A percentile compares a stretch with the other conserved stretches of the same genome.
Evolutionary conservation across 768 basidiomycete species (phyloP).

Genomic region (Amanita fuliginea): DNA sequence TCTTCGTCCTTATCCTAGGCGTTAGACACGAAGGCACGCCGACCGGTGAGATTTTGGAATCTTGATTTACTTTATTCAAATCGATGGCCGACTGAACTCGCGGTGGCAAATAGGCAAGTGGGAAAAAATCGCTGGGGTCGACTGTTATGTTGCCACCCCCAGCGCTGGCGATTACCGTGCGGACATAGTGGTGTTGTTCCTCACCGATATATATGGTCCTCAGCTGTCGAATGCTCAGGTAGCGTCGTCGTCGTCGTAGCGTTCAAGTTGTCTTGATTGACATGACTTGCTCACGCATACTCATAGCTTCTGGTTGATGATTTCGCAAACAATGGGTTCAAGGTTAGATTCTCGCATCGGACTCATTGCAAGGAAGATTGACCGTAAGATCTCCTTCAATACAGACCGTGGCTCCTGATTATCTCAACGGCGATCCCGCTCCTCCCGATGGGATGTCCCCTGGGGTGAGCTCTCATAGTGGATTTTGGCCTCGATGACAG

Average conservation of each 20-base stretch:
- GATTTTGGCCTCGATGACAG: neutral
- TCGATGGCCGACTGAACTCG: neutral
- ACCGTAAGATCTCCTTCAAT: neutral
- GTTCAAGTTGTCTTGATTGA: no score
- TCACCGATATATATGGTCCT: constrained; percentile 43
- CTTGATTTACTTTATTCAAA: neutral
- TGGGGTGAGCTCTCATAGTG: constrained; percentile 5
- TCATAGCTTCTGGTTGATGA: constrained; percentile 28
- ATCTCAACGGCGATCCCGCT: constrained; percentile 30
- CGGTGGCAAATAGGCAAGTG: constrained; percentile 26
- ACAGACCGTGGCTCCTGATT: constrained; percentile 29
- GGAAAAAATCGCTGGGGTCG: constrained; percentile 35
- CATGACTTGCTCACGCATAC: neutral
- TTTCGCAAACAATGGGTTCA: constrained; percentile 36
- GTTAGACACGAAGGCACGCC: constrained; percentile 6
- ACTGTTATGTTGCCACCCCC: constrained; percentile 44
- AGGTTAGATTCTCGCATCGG: constrained; percentile 5
- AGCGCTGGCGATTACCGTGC: constrained; percentile 35
- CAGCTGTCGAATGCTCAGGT: constrained; percentile 35
- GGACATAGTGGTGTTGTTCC: constrained; percentile 44
- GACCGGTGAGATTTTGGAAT: neutral
- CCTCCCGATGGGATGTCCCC: constrained; percentile 24
- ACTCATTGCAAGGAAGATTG: neutral
- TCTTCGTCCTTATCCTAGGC: neutral
- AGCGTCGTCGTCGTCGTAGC: constrained; percentile 8